Evolutionary conservation across 352 stramenopile species (phyloP).

Genomic region (Globisporangium carolinianum): DNA sequence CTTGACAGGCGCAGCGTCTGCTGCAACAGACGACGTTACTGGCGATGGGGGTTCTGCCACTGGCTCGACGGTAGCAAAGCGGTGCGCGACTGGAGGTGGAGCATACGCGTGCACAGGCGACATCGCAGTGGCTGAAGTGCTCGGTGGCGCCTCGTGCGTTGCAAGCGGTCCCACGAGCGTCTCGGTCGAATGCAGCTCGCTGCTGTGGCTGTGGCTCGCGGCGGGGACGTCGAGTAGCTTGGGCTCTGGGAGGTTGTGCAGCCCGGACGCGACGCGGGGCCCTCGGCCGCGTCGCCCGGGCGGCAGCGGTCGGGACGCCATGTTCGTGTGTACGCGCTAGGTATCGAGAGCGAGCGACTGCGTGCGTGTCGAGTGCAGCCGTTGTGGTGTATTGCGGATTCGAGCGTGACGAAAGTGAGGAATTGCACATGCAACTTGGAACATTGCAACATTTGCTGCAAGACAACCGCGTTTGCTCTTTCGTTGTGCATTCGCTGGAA

Average conservation of each 20-base stretch:
- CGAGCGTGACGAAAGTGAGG: not conserved
- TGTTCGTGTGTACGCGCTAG: not conserved
- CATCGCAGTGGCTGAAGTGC: too few relatives aligned
- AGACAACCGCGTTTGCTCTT: not conserved
- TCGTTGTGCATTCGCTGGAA: too few relatives aligned
- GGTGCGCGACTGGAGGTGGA: too few relatives aligned
- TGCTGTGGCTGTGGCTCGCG: not conserved
- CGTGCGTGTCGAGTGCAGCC: too few relatives aligned
- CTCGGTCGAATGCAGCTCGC: not conserved
- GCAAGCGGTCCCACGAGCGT: not conserved
- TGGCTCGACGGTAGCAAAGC: too few relatives aligned
- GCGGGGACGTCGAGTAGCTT: conserved; percentile 5
- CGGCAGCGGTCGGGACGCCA: conserved; percentile 14
- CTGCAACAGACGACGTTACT: not conserved
- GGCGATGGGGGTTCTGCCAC: too few relatives aligned
- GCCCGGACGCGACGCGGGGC: conserved; percentile 9
- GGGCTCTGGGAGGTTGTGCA: conserved; percentile 11
- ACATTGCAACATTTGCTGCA: not conserved
- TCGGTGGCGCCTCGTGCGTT: too few relatives aligned
- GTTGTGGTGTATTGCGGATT: not conserved
- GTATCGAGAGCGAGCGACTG: too few relatives aligned
- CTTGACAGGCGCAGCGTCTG: not conserved
- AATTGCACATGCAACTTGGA: too few relatives aligned
- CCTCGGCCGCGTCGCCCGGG: conserved; percentile 10
- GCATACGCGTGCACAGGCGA: too few relatives aligned